These are phyloP conservation scores for Scopulariopsis brevicaulis DNA, from an alignment of 2,329 filamentous ascomycete species.

Conservation along the genomic window DNA sequence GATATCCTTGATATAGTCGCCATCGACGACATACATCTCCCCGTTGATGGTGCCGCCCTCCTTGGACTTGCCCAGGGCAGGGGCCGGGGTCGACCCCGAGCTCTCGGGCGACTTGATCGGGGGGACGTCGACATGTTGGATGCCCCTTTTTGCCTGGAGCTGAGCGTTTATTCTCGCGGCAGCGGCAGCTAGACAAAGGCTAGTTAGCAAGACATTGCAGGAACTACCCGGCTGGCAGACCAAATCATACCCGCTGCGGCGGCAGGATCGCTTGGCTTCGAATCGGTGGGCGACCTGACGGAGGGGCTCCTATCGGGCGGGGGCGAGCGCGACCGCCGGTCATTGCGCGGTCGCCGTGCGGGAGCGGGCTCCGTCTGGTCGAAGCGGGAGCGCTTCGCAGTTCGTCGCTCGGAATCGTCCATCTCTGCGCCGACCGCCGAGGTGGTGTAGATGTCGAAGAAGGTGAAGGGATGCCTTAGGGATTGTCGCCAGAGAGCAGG, in stretches of 20 bases:
- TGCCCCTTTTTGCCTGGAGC: slow-evolving; percentile 75
- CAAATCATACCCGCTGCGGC: slow-evolving; percentile 60
- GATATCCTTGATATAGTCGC: slow-evolving; percentile 97
- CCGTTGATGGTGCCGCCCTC: slow-evolving; percentile 51
- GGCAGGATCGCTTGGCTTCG: slow-evolving; percentile 52
- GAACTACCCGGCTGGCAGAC: too few relatives aligned
- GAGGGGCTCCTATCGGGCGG: slow-evolving; percentile 70
- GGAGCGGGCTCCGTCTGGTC: slow-evolving; percentile 82
- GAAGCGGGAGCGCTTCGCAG: slow-evolving; percentile 79
- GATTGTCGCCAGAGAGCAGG: too few relatives aligned
- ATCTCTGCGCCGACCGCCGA: slow-evolving; percentile 22
- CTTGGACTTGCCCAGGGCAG: slow-evolving; percentile 18
- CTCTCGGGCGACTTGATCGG: slow-evolving; percentile 56
- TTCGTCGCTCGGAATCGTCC: slow-evolving; percentile 66
- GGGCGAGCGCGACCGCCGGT: slow-evolving; percentile 83
- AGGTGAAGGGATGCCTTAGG: background rate
- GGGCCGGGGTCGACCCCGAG: slow-evolving; percentile 26
- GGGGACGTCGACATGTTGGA: slow-evolving; percentile 83
- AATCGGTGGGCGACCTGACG: slow-evolving; percentile 21
- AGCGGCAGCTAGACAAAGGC: slow-evolving; percentile 53
- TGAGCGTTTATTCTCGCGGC: slow-evolving; percentile 80
- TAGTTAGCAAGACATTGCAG: background rate
- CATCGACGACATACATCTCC: slow-evolving; percentile 89
- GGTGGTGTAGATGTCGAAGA: background rate
- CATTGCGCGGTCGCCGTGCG: slow-evolving; percentile 69